Evolutionary conservation across 768 basidiomycete genomes (phyloP).

Genomic region (Aureoboletus auriporus): DNA sequence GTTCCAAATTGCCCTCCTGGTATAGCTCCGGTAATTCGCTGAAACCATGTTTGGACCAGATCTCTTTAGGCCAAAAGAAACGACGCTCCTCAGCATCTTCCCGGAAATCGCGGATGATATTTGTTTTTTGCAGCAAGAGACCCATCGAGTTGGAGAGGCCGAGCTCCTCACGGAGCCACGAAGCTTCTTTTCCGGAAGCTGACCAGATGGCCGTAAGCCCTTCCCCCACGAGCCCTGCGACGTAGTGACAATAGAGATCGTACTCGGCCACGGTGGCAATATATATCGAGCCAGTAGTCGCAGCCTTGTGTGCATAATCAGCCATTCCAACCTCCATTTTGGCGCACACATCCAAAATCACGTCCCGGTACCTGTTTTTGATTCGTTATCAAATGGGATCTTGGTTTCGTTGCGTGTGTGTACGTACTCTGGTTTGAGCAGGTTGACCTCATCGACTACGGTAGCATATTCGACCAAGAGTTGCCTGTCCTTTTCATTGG

Average conservation of each 20-base stretch:
- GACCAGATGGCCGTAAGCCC: slow-evolving; percentile 87
- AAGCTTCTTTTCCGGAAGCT: slow-evolving; percentile 76
- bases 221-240: slow-evolving; percentile 96
- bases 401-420: background rate
- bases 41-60: slow-evolving; percentile 83
- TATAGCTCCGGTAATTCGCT: slow-evolving; percentile 66
- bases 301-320: slow-evolving; percentile 84
- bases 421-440: slow-evolving; percentile 56
- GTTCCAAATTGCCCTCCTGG: slow-evolving; percentile 49
- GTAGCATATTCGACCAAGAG: slow-evolving; percentile 80
- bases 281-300: slow-evolving; percentile 63
- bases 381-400: background rate
- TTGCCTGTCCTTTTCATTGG: slow-evolving; percentile 83
- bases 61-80: slow-evolving; percentile 93
- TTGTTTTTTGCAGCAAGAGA: slow-evolving; percentile 94
- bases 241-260: slow-evolving; percentile 98
- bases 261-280: slow-evolving; percentile 80
- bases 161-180: slow-evolving; percentile 73
- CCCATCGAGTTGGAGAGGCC: slow-evolving; percentile 93
- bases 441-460: slow-evolving; percentile 76
- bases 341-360: slow-evolving; percentile 76
- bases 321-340: slow-evolving; percentile 98
- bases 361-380: slow-evolving; percentile 55
- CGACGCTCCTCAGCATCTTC: slow-evolving; percentile 85
- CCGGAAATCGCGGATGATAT: slow-evolving; percentile 92